These are phyloP conservation scores for Linnemannia elongata DNA, from an alignment of 192 early-diverging fungal genomes.

Conservation along the genomic window DNA sequence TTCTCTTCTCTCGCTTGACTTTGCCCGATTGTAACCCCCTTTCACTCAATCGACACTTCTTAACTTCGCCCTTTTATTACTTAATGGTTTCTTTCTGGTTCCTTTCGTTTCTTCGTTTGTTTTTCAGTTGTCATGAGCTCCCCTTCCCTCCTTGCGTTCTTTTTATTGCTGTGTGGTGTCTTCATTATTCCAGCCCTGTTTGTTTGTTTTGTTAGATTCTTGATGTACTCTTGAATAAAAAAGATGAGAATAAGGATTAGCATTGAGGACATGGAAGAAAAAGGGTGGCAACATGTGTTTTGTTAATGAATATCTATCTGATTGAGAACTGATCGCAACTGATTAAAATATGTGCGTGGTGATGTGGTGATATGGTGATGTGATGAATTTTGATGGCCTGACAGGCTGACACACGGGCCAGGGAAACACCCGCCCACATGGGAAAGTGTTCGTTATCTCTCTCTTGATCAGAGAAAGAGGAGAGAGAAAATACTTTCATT, in stretches of 20 bases:
- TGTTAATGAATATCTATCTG: too few relatives aligned
- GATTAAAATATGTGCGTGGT: too few relatives aligned
- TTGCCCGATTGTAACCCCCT: background rate
- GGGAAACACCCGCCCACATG: background rate
- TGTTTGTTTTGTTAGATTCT: background rate
- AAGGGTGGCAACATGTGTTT: background rate
- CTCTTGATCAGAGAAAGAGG: slow-evolving; percentile 5
- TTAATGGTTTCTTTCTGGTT: background rate
- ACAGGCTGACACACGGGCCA: background rate
- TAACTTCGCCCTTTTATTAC: background rate
- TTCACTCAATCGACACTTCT: background rate
- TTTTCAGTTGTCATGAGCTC: background rate
- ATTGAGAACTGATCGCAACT: too few relatives aligned
- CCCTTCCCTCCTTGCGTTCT: background rate
- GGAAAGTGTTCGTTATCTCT: background rate
- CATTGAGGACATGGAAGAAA: background rate
- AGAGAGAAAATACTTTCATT: background rate
- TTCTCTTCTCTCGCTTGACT: background rate
- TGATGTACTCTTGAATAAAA: background rate
- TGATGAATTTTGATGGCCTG: background rate
- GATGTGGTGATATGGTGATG: background rate
- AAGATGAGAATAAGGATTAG: background rate
- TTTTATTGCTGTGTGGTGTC: background rate
- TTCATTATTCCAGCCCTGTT: background rate
- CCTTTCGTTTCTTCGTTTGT: background rate